Evolutionary conservation across 305 asterid genomes (phyloP).

Genomic region (Vinca major): DNA sequence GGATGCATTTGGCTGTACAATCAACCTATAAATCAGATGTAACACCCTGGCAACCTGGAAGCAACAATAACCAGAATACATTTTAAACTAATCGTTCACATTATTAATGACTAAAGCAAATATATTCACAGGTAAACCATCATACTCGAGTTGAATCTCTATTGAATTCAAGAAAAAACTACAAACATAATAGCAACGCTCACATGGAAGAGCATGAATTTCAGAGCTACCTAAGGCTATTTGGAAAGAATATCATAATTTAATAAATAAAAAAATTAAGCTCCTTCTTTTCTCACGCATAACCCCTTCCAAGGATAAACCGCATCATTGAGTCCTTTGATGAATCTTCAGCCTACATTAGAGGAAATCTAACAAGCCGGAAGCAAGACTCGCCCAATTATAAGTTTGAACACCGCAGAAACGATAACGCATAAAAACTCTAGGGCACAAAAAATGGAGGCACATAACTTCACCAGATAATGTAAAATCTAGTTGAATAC

Average conservation of each 20-base stretch:
- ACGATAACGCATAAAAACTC: not conserved
- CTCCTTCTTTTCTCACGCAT: not conserved
- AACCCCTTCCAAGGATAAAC: not conserved
- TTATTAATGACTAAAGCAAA: constrained; percentile 3
- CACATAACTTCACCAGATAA: not conserved
- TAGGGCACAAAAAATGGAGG: not conserved
- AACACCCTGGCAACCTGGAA: constrained; percentile 89
- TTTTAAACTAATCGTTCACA: constrained; percentile 12
- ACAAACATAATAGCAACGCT: too few species aligned
- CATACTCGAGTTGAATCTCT: too few species aligned
- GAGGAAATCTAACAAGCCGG: not conserved
- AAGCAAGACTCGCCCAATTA: not conserved
- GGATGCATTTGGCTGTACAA: constrained; percentile 79
- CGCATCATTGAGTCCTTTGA: not conserved
- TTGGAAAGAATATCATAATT: not conserved
- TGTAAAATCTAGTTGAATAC: not conserved
- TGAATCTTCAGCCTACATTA: not conserved
- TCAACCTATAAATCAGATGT: constrained; percentile 84
- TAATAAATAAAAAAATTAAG: not conserved
- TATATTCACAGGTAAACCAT: not conserved
- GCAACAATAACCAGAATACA: constrained; percentile 19
- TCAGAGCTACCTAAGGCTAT: not conserved
- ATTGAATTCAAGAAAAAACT: not conserved
- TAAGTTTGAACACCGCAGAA: too few species aligned
- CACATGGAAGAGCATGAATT: not conserved